Evolutionary conservation across 2,329 filamentous ascomycete species (phyloP).

Genomic region (Penicillium sp.): DNA sequence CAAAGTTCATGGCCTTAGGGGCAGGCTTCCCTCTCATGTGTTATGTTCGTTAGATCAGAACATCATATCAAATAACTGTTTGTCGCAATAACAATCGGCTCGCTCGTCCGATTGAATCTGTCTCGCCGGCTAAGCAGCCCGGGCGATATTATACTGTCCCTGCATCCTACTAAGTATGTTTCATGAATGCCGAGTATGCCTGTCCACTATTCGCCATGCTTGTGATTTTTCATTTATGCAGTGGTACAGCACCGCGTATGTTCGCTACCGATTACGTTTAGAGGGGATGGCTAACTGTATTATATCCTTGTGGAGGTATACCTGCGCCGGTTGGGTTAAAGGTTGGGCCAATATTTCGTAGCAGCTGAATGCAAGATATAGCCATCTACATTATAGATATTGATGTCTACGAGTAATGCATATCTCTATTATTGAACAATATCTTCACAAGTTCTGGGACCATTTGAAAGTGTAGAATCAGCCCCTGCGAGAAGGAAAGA

Average conservation of each 20-base stretch:
- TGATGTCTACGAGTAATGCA: too few relatives aligned
- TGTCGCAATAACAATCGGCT: neutral
- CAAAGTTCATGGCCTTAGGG: neutral
- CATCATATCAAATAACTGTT: neutral
- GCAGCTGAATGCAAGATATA: neutral
- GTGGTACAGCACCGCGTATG: neutral
- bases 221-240: too few relatives aligned
- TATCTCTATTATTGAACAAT: too few relatives aligned
- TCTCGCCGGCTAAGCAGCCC: neutral
- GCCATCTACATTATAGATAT: too few relatives aligned
- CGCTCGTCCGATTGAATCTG: neutral
- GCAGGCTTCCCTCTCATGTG: neutral
- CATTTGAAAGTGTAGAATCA: too few relatives aligned
- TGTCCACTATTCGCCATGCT: too few relatives aligned
- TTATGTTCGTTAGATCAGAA: constrained; percentile 2
- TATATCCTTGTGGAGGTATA: neutral
- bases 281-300: neutral
- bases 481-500: too few relatives aligned
- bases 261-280: neutral
- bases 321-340: neutral
- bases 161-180: too few relatives aligned
- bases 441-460: too few relatives aligned
- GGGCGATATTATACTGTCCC: neutral
- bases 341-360: neutral
- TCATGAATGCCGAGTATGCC: too few relatives aligned